These are phyloP conservation scores for Tagetes patula DNA, from an alignment of 129 eudicot genomes.

Conservation along the genomic window DNA sequence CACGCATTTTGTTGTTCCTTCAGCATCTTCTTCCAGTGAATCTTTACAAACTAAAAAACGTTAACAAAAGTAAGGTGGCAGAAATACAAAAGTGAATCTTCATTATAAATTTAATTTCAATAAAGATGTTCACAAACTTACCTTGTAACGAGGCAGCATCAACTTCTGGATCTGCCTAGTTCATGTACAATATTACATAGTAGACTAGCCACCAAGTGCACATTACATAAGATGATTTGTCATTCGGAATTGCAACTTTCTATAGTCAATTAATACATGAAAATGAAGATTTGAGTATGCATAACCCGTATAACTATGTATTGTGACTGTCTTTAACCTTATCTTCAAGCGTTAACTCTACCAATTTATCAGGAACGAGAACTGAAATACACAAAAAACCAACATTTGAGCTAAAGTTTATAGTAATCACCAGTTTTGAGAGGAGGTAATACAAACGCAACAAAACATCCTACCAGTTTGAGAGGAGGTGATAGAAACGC, in stretches of 20 bases:
- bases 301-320: conserved; percentile 76
- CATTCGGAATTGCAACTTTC: background rate
- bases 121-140: conserved; percentile 24
- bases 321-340: conserved; percentile 86
- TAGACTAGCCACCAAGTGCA: background rate
- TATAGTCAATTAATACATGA: background rate
- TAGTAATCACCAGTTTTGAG: conserved; percentile 17
- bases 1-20: conserved; percentile 79
- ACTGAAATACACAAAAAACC: conserved; percentile 48
- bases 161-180: conserved; percentile 3
- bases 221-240: background rate
- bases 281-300: conserved; percentile 3
- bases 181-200: no score
- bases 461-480: conserved; percentile 44
- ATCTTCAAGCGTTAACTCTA: conserved; percentile 78
- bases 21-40: conserved; percentile 65
- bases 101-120: background rate
- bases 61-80: background rate
- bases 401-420: conserved; percentile 6
- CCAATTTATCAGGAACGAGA: conserved; percentile 76
- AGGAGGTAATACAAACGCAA: background rate
- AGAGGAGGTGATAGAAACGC: conserved; percentile 1
- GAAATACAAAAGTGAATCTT: background rate
- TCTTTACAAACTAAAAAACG: conserved; percentile 44
- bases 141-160: conserved; percentile 94